phyloP scores from a whole-genome alignment of 805 yeast genomes.

The Deakozyma indianensis region DNA sequence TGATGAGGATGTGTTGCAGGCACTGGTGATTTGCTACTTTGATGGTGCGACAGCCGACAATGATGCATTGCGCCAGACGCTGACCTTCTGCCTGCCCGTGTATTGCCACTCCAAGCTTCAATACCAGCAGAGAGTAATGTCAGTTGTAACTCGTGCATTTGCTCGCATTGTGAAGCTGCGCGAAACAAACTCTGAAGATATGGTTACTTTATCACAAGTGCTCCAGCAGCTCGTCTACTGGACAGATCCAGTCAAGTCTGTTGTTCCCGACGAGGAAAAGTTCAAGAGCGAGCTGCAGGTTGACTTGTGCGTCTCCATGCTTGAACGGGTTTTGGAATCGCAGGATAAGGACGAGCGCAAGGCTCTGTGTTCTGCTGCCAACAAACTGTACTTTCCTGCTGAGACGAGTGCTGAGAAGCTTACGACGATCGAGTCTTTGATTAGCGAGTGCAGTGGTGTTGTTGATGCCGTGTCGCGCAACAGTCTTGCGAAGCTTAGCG shows the following conservation, averaged over 20 bases:
- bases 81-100: slow-evolving; percentile 80
- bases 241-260: slow-evolving; percentile 1
- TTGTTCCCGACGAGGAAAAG: neutral
- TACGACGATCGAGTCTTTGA: neutral
- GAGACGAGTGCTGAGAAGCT: neutral
- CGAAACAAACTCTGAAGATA: neutral
- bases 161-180: neutral
- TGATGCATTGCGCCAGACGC: slow-evolving; percentile 57
- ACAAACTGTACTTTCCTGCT: neutral
- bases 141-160: neutral
- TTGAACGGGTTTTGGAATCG: neutral
- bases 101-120: slow-evolving; percentile 60
- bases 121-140: slow-evolving; percentile 54
- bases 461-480: neutral
- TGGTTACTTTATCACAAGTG: neutral
- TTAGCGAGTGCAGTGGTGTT: neutral
- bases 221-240: neutral
- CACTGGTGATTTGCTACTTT: slow-evolving; percentile 60
- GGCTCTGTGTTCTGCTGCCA: neutral
- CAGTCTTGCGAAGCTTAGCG: neutral
- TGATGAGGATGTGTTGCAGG: slow-evolving; percentile 47
- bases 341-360: neutral
- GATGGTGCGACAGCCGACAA: slow-evolving; percentile 51
- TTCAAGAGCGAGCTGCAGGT: slow-evolving; percentile 1
- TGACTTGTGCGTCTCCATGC: neutral